A percentile compares a stretch with the other conserved stretches of the same genome.
phyloP scores from a whole-genome alignment of 1,284 basidiomycete genomes.

The Pseudozyma hubeiensis region DNA sequence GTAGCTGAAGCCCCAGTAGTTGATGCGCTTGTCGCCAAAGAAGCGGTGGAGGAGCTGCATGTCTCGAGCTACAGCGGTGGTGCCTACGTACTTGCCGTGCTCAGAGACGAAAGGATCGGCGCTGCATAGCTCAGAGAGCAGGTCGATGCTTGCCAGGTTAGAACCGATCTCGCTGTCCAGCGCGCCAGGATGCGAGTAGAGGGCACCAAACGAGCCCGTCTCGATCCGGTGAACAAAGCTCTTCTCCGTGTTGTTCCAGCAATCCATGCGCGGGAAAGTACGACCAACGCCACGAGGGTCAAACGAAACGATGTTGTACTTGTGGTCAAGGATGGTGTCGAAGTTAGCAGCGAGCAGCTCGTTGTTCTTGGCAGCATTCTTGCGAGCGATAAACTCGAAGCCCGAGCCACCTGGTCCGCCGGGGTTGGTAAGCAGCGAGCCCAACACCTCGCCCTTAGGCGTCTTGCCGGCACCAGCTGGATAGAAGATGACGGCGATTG shows the following conservation, averaged over 20 bases:
- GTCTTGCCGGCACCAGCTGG: constrained; percentile 52
- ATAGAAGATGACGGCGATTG: constrained; percentile 52
- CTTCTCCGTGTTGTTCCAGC: constrained; percentile 42
- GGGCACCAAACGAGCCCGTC: constrained; percentile 26
- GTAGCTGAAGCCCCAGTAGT: constrained; percentile 57
- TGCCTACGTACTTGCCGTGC: constrained; percentile 35
- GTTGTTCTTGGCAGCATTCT: constrained; percentile 30
- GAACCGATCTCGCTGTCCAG: constrained; percentile 38
- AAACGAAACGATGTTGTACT: constrained; percentile 54
- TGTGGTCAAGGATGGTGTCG: constrained; percentile 39
- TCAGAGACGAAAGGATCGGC: constrained; percentile 25
- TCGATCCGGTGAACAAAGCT: constrained; percentile 39
- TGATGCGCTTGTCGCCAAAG: constrained; percentile 43
- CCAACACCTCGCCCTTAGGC: constrained; percentile 36
- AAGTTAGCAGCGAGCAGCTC: constrained; percentile 33
- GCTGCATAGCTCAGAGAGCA: constrained; percentile 30
- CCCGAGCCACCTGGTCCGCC: constrained; percentile 57
- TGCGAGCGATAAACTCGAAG: constrained; percentile 37
- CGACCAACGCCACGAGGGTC: constrained; percentile 52
- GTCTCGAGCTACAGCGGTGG: constrained; percentile 47
- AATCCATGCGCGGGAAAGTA: constrained; percentile 49
- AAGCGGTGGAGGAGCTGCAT: constrained; percentile 51
- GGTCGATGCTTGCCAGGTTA: constrained; percentile 24
- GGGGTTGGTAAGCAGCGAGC: constrained; percentile 51
- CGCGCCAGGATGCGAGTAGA: constrained; percentile 32